These are phyloP conservation scores for Euclidium syriacum DNA, from an alignment of 345 rosid genomes.

Conservation along the genomic window DNA sequence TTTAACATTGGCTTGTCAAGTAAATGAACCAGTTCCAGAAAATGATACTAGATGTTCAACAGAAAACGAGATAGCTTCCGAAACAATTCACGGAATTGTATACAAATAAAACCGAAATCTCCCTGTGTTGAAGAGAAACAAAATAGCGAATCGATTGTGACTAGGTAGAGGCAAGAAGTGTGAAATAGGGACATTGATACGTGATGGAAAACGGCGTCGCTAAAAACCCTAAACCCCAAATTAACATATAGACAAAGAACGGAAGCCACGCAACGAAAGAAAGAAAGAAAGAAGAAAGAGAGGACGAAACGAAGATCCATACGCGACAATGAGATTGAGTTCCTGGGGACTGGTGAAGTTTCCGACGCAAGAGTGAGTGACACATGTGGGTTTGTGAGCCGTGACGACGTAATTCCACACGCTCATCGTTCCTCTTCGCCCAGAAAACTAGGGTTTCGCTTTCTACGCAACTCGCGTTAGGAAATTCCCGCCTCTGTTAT, in stretches of 20 bases:
- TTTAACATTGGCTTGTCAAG: neutral
- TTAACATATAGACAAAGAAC: neutral
- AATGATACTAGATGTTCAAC: neutral
- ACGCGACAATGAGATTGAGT: slow-evolving; percentile 94
- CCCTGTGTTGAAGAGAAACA: neutral
- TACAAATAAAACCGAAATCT: neutral
- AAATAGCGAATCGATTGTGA: neutral
- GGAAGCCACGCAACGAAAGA: neutral
- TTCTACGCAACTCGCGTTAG: neutral
- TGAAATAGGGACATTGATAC: neutral
- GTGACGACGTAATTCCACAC: slow-evolving; percentile 49
- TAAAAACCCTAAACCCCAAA: slow-evolving; percentile 8
- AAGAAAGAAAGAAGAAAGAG: neutral
- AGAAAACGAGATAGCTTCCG: neutral
- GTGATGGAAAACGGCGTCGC: neutral
- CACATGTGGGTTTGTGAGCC: slow-evolving; percentile 66
- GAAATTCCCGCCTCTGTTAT: neutral
- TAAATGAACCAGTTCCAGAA: neutral
- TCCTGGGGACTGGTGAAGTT: slow-evolving; percentile 91
- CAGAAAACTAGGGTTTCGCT: slow-evolving; percentile 4
- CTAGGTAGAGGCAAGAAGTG: neutral
- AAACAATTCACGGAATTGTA: neutral
- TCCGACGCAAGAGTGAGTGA: slow-evolving; percentile 92
- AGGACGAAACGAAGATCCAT: slow-evolving; percentile 9
- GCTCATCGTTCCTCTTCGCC: slow-evolving; percentile 27